Conservation (phyloP, 768 basidiomycete genomes). For the Kwoniella botswanensis region DNA sequence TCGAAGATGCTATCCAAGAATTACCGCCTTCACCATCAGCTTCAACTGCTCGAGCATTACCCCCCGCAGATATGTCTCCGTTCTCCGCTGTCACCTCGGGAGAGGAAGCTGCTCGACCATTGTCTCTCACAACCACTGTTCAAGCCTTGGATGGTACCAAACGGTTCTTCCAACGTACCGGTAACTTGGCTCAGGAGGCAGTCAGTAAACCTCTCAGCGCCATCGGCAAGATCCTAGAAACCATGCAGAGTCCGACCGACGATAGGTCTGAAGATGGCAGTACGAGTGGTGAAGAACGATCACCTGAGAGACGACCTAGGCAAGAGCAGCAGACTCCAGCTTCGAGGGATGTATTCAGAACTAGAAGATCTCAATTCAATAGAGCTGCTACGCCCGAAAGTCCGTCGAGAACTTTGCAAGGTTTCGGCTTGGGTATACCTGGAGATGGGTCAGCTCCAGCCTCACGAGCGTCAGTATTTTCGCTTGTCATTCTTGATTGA, state of each 20-base stretch:
- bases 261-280: conserved; percentile 62
- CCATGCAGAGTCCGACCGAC: conserved; percentile 75
- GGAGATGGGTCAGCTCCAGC: conserved; percentile 14
- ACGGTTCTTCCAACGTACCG: conserved; percentile 83
- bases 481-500: not conserved
- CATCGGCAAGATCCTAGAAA: conserved; percentile 83
- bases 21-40: conserved; percentile 77
- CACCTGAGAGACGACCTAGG: conserved; percentile 4
- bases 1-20: conserved; percentile 67
- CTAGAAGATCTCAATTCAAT: conserved; percentile 20
- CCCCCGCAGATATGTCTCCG: conserved; percentile 52
- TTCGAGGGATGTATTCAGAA: conserved; percentile 25
- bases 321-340: not conserved
- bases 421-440: conserved; percentile 18
- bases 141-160: conserved; percentile 71
- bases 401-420: conserved; percentile 20
- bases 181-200: conserved; percentile 66
- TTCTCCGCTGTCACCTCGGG: conserved; percentile 60
- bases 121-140: conserved; percentile 66
- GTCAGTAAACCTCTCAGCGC: conserved; percentile 90
- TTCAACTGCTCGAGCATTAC: conserved; percentile 63
- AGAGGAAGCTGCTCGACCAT: conserved; percentile 84
- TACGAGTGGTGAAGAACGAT: conserved; percentile 5
- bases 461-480: conserved; percentile 20
- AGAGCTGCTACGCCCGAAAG: conserved; percentile 23